Evolutionary conservation across 176 grass and related monocot genomes (phyloP).

Genomic region (Bolboschoenus planiculmis): DNA sequence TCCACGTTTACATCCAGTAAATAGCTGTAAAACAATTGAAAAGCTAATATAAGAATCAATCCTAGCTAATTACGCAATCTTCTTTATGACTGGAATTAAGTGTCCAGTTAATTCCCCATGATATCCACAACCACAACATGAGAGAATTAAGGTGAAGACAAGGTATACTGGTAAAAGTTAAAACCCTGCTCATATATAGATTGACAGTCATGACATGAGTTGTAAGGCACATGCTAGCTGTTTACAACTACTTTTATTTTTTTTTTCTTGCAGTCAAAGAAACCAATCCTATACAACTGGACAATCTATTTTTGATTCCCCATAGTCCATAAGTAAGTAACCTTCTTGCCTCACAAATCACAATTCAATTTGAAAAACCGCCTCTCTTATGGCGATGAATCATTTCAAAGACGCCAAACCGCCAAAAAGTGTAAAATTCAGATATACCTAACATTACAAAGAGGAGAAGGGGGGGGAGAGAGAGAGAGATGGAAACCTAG

Average conservation of each 20-base stretch:
- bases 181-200: neutral
- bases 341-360: neutral
- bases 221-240: neutral
- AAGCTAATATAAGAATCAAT: conserved; percentile 11
- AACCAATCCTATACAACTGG: neutral
- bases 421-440: neutral
- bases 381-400: neutral
- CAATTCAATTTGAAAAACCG: neutral
- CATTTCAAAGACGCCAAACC: neutral
- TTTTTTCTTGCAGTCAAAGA: neutral
- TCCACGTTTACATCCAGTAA: conserved; percentile 73
- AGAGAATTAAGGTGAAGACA: conserved; percentile 24
- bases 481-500: conserved; percentile 36
- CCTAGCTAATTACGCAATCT: conserved; percentile 17
- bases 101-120: conserved; percentile 6
- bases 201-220: neutral
- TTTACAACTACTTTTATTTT: neutral
- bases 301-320: neutral
- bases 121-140: conserved; percentile 9
- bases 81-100: conserved; percentile 17
- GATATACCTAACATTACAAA: neutral
- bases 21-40: conserved; percentile 45
- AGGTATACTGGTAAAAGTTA: conserved; percentile 5
- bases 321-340: neutral
- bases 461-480: neutral